These are phyloP conservation scores for Diplocarpon rosae DNA, from an alignment of 2,329 filamentous ascomycete genomes.

Conservation along the genomic window DNA sequence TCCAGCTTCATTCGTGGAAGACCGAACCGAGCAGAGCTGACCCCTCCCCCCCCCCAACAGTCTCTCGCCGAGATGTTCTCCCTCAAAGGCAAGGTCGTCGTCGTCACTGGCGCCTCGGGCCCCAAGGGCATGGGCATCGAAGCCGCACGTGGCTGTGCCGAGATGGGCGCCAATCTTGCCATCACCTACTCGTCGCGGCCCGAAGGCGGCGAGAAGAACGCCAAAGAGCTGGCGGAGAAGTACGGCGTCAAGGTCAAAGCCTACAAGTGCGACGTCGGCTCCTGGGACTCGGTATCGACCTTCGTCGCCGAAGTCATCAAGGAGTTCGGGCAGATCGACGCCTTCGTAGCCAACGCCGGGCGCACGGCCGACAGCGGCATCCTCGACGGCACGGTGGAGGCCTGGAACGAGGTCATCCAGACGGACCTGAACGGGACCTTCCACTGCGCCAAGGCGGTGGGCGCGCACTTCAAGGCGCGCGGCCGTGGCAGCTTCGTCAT, in stretches of 20 bases:
- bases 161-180: slow-evolving; percentile 40
- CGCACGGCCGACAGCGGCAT: slow-evolving; percentile 58
- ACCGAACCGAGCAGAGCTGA: too few species aligned
- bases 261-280: slow-evolving; percentile 52
- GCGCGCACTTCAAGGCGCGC: slow-evolving; percentile 54
- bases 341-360: slow-evolving; percentile 60
- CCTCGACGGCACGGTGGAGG: slow-evolving; percentile 54
- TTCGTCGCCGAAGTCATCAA: slow-evolving; percentile 47
- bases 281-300: slow-evolving; percentile 39
- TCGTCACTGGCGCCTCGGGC: slow-evolving; percentile 52
- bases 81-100: slow-evolving; percentile 48
- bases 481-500: slow-evolving; percentile 54
- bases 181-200: slow-evolving; percentile 38
- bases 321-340: slow-evolving; percentile 62
- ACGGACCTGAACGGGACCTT: slow-evolving; percentile 56
- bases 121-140: slow-evolving; percentile 59
- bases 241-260: slow-evolving; percentile 57
- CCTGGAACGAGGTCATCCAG: slow-evolving; percentile 54
- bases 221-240: slow-evolving; percentile 44
- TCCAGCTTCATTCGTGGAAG: too few species aligned
- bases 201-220: slow-evolving; percentile 54
- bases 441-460: slow-evolving; percentile 58
- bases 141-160: slow-evolving; percentile 52
- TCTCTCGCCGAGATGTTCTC: slow-evolving; percentile 51
- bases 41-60: too few species aligned